Base-by-base conservation (phyloP, 2,329 filamentous ascomycete species). In the Colletotrichum graminicola region DNA sequence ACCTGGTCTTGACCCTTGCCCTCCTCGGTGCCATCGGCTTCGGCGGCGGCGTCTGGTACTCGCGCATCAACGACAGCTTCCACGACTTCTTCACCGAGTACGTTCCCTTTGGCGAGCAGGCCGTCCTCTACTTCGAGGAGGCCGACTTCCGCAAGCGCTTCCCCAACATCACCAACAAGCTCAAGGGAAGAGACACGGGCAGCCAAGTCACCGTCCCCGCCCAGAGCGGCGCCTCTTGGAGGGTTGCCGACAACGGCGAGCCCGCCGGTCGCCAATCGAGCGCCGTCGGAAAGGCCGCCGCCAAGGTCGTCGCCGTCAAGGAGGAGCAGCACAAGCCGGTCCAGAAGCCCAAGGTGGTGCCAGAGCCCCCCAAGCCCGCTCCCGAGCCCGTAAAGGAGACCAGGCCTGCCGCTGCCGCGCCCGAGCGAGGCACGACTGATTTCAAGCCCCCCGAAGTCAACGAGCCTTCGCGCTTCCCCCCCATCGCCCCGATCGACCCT, bases 11-110 rank as follows among this genome's bases (percentile, higher is more conserved):
- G 75, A 93, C 93, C 66, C 82, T 98, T 60, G 84, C 95, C 73
- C 82, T 97, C 55, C 88, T 98, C 36, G 91, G 93, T 34, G 90
- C 90, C 7, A 82, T 97, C 55, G 91, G 92, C 49, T 99, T 97
- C 77, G 93, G 89, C 67, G 94, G 94, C 75, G 94, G 95, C 75
- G 91, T 98, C 66, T 97, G 93, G 87, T 96, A 97, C 82, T 95
- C 96, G 66, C 90, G 97, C 75, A 88, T 96, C 82, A 97, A 92
- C 79, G 96, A 99, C 86, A 97, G 94, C 84, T 99, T 98, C 88
- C 95, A 99, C 84, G 96, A 99, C 82, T 96, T 98, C 86, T 99
- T 99, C 84, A 98, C 95, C 77, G 95, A 98, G 84, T 99, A 95
- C 81, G 84, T 99, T 23, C 96, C 96, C 29, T 97, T 93, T 76